phyloP scores from a whole-genome alignment of 441 rosid species.

The Adansonia grandidieri region DNA sequence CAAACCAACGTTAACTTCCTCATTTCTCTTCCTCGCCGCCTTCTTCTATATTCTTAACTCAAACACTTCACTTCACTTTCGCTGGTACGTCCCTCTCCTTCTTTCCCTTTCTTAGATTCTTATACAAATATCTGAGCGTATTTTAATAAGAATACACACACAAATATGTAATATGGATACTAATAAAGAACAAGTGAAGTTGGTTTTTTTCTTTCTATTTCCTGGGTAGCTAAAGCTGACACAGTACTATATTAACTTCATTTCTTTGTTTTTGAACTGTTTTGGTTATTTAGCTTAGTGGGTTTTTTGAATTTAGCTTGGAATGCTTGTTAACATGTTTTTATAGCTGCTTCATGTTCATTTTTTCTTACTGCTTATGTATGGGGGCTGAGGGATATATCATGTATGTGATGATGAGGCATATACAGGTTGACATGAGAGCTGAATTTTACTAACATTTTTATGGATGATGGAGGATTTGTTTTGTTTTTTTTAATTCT shows the following conservation, averaged over 20 bases:
- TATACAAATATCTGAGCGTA: background rate
- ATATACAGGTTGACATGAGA: background rate
- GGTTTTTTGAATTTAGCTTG: slow-evolving; percentile 17
- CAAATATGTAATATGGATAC: background rate
- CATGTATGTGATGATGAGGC: background rate
- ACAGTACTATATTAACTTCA: background rate
- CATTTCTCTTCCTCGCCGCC: slow-evolving; percentile 36
- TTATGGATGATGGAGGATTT: background rate
- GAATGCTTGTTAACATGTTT: background rate
- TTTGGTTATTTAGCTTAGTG: slow-evolving; percentile 20
- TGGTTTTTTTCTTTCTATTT: background rate
- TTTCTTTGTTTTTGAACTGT: slow-evolving; percentile 9
- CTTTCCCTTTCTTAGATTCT: background rate
- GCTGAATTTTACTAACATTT: background rate
- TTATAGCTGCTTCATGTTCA: too few relatives aligned
- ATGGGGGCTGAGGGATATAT: background rate
- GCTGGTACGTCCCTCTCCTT: slow-evolving; percentile 30
- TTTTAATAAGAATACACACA: background rate
- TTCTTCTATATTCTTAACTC: slow-evolving; percentile 9
- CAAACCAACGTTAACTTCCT: slow-evolving; percentile 31
- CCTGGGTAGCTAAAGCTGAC: too few relatives aligned
- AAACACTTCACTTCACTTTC: slow-evolving; percentile 25
- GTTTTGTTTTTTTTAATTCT: background rate
- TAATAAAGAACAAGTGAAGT: background rate
- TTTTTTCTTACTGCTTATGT: background rate